These are phyloP conservation scores for Aristolochia contorta DNA, from an alignment of 164 flowering plant genomes.

Conservation along the genomic window DNA sequence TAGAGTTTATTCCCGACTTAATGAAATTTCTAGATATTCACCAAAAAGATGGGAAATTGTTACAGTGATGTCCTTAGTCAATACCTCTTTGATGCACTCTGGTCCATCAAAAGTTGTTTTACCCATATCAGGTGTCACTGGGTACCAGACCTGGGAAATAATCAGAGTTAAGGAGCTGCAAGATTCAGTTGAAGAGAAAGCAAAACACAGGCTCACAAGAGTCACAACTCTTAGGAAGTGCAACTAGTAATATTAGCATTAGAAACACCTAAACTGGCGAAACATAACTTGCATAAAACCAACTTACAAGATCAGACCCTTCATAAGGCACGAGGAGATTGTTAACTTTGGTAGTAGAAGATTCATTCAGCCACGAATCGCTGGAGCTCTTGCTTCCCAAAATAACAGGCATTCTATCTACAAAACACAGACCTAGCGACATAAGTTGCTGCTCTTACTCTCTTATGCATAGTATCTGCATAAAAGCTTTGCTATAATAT, in stretches of 20 bases:
- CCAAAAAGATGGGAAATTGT: too few relatives aligned
- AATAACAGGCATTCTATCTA: slow-evolving; percentile 96
- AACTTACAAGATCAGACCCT: slow-evolving; percentile 53
- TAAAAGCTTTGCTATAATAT: too few relatives aligned
- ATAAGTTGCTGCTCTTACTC: neutral
- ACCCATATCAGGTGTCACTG: slow-evolving; percentile 81
- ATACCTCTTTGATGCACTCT: slow-evolving; percentile 83
- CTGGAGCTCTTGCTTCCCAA: slow-evolving; percentile 55
- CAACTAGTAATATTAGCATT: too few relatives aligned
- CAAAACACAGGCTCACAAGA: too few relatives aligned
- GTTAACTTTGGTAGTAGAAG: slow-evolving; percentile 41
- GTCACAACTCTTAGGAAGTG: too few relatives aligned
- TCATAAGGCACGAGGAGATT: slow-evolving; percentile 73
- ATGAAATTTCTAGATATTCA: too few relatives aligned
- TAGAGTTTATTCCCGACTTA: too few relatives aligned
- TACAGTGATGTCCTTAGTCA: too few relatives aligned
- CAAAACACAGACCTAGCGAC: neutral
- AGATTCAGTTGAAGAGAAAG: too few relatives aligned
- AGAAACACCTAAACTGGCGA: too few relatives aligned
- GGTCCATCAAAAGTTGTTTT: slow-evolving; percentile 75
- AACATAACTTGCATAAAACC: neutral
- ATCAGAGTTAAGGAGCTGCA: neutral
- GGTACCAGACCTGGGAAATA: slow-evolving; percentile 61
- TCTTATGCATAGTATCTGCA: too few relatives aligned
- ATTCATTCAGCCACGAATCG: slow-evolving; percentile 58